Evolutionary conservation across 169 alveolate species (phyloP), one percentile per base, ranked within the genome.

Genomic region (Plasmodium gonderi): DNA sequence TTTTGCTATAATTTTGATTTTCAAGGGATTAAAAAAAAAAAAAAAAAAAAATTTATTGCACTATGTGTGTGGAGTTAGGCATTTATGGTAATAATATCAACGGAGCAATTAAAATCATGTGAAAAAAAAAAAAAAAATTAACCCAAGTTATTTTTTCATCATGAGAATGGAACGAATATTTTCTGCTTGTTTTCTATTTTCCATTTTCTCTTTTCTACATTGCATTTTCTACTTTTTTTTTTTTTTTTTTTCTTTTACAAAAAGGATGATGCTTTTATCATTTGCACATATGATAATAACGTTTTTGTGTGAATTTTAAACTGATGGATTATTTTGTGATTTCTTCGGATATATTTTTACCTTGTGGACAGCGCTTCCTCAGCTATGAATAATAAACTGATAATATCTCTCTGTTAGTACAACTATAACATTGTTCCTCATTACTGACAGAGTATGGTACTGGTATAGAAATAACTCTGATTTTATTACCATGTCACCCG

Each of bases 61-160:
- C n/a, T n/a, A n/a, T n/a, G n/a, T n/a, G n/a, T n/a, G n/a, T n/a
- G n/a, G n/a, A n/a, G n/a, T n/a, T n/a, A n/a, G n/a, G n/a, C n/a
- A n/a, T n/a, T n/a, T n/a, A n/a, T n/a, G n/a, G n/a, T n/a, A n/a
- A n/a, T n/a, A n/a, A 47, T 17, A n/a, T 42, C 81, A 20, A 36
- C 76, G 2, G 33, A 5, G 65, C 40, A 26, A 31, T 38, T 78
- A 0, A 2, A 40, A 78, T 78, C 49, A 64, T 40, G 20, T 40
- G n/a, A n/a, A n/a, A n/a, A n/a, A n/a, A n/a, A n/a, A n/a, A n/a
- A n/a, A 78, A 51, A 51, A 78, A 78, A 78, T 78, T 49, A 78
- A 78, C 23, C 17, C 68, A 78, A 36, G 76, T 78, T 78, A 78
- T 51, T 31, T 78, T 78, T 38, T 78, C 87, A 11, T 78, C 65